Percentiles rank a stretch among this genome's conserved stretches.
These are phyloP conservation scores for Mentha longifolia DNA, from an alignment of 257 asterid genomes.

Conservation along the genomic window DNA sequence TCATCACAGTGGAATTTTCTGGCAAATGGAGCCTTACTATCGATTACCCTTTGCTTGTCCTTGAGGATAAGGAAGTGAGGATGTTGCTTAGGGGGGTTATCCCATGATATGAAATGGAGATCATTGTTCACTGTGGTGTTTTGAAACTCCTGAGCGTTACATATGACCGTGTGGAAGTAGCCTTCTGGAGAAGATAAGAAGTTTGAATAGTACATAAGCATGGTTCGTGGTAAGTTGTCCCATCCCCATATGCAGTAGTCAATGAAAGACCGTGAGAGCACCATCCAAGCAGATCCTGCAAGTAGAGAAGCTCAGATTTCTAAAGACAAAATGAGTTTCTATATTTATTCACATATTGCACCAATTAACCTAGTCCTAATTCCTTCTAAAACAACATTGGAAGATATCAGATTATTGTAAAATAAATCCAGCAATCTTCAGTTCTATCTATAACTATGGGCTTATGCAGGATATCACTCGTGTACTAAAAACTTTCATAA, in stretches of 20 bases:
- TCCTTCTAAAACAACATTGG: neutral
- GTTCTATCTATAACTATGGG: neutral
- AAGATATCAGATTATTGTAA: neutral
- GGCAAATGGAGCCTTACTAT: constrained; percentile 88
- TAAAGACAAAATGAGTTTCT: neutral
- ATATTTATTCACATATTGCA: neutral
- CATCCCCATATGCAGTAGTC: constrained; percentile 94
- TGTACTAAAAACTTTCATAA: neutral
- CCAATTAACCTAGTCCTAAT: constrained; percentile 2
- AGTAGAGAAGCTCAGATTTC: constrained; percentile 1
- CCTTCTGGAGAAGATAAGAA: constrained; percentile 95
- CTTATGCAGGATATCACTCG: neutral
- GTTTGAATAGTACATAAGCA: constrained; percentile 87
- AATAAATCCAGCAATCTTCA: neutral
- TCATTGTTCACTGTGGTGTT: constrained; percentile 87
- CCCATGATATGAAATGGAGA: constrained; percentile 94
- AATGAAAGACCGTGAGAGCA: constrained; percentile 77
- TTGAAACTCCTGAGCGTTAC: constrained; percentile 71
- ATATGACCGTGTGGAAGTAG: constrained; percentile 85
- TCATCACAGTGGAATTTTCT: constrained; percentile 79
- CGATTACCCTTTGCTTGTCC: constrained; percentile 75
- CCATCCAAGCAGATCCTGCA: constrained; percentile 98
- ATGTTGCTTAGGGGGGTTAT: constrained; percentile 93
- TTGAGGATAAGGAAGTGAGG: constrained; percentile 69
- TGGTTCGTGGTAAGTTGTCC: constrained; percentile 88